phyloP scores from a whole-genome alignment of 331 rosid species.

The Cydonia oblonga region DNA sequence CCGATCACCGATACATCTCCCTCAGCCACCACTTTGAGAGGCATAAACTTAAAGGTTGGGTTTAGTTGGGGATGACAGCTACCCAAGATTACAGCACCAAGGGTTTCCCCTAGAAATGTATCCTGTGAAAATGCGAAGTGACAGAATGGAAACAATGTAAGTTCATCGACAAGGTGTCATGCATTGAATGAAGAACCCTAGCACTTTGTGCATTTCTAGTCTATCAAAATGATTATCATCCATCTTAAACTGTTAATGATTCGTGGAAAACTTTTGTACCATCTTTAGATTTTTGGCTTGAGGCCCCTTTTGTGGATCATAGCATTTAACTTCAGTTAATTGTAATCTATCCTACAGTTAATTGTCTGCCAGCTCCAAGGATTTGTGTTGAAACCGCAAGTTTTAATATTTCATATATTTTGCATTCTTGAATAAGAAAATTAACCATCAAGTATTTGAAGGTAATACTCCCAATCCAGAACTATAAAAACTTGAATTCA shows the following conservation, averaged over 20 bases:
- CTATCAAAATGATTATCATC: background rate
- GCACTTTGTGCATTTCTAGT: background rate
- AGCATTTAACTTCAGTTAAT: background rate
- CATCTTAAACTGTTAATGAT: too few species aligned
- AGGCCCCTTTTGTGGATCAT: too few species aligned
- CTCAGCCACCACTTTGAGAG: constrained; percentile 34
- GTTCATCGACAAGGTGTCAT: background rate
- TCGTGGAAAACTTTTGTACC: too few species aligned
- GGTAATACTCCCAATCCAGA: background rate
- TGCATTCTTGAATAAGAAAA: too few species aligned
- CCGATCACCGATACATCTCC: constrained; percentile 49
- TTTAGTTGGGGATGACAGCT: constrained; percentile 8
- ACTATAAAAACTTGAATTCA: background rate
- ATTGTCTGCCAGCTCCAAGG: too few species aligned
- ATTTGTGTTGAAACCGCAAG: too few species aligned
- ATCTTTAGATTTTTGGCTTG: too few species aligned
- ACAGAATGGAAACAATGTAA: background rate
- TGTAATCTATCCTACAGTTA: too few species aligned
- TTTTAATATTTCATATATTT: too few species aligned
- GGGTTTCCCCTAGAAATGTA: constrained; percentile 54
- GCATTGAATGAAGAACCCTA: background rate
- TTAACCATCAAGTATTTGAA: too few species aligned
- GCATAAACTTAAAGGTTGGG: constrained; percentile 28
- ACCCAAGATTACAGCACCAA: constrained; percentile 46
- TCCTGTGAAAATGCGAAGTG: constrained; percentile 46